phyloP scores from a whole-genome alignment of 108 stramenopile genomes.

The Stephanodiscus minutulus region DNA sequence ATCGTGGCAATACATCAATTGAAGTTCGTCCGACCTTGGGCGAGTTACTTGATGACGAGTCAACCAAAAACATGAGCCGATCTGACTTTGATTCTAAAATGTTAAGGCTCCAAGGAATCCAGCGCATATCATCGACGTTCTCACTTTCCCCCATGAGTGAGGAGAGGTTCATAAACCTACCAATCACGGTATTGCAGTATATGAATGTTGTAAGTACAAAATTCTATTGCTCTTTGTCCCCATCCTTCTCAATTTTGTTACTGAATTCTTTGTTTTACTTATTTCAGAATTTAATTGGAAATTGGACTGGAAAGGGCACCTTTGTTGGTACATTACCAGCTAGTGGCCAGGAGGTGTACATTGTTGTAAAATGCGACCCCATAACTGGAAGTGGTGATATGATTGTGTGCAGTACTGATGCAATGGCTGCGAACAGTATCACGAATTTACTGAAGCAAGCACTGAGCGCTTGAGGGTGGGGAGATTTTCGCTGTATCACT shows the following conservation, averaged over 20 bases:
- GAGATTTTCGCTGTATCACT: background rate
- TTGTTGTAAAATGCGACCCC: slow-evolving; percentile 51
- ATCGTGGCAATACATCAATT: slow-evolving; percentile 62
- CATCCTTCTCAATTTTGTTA: background rate
- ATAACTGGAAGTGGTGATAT: slow-evolving; percentile 55
- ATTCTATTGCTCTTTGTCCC: background rate
- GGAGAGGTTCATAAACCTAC: slow-evolving; percentile 20
- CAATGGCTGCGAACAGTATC: slow-evolving; percentile 71
- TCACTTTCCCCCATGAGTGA: slow-evolving; percentile 29
- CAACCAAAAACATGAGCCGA: slow-evolving; percentile 15
- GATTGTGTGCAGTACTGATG: slow-evolving; percentile 76
- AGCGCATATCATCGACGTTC: slow-evolving; percentile 46
- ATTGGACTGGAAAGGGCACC: slow-evolving; percentile 36
- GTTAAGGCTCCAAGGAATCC: slow-evolving; percentile 68
- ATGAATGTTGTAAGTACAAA: slow-evolving; percentile 40
- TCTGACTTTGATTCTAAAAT: slow-evolving; percentile 61
- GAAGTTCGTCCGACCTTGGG: slow-evolving; percentile 79
- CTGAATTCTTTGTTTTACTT: background rate
- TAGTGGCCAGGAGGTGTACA: slow-evolving; percentile 60
- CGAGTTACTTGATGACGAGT: slow-evolving; percentile 50
- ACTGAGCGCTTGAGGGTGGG: slow-evolving; percentile 12
- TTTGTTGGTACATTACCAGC: slow-evolving; percentile 61
- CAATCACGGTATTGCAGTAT: slow-evolving; percentile 31
- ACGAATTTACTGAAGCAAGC: slow-evolving; percentile 59
- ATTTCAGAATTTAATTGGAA: slow-evolving; percentile 52